These are phyloP conservation scores for Suillus americanus DNA, from an alignment of 768 basidiomycete genomes.

Conservation along the genomic window DNA sequence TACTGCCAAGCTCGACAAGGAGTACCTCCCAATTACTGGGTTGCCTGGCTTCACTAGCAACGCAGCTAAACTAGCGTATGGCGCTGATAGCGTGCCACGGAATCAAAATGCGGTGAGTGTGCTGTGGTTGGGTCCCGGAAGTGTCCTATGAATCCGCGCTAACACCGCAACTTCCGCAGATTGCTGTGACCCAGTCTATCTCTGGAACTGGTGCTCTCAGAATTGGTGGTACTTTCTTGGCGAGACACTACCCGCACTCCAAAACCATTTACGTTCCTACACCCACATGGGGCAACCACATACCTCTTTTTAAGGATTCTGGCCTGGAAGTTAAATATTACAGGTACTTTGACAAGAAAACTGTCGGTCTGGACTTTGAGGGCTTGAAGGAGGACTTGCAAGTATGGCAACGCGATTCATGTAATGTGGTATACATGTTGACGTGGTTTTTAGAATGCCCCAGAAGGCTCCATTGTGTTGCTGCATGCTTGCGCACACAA, in stretches of 20 bases:
- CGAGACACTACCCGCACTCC: constrained; percentile 82
- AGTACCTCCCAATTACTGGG: constrained; percentile 96
- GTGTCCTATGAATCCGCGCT: constrained; percentile 2
- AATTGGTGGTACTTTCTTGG: constrained; percentile 91
- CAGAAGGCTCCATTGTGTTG: constrained; percentile 81
- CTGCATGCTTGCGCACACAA: constrained; percentile 99
- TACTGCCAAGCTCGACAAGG: constrained; percentile 77
- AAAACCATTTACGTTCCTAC: constrained; percentile 89
- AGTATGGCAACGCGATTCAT: constrained; percentile 43
- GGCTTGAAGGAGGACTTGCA: constrained; percentile 86
- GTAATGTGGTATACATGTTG: constrained; percentile 9
- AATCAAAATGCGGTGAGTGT: constrained; percentile 67
- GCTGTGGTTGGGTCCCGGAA: background rate
- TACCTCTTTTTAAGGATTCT: constrained; percentile 89
- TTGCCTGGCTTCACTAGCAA: constrained; percentile 81
- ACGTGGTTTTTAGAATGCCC: constrained; percentile 48
- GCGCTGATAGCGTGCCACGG: constrained; percentile 72
- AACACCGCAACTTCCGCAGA: constrained; percentile 40
- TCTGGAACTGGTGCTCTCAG: constrained; percentile 98
- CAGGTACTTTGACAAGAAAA: constrained; percentile 91
- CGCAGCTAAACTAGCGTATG: constrained; percentile 90
- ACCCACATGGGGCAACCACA: constrained; percentile 98
- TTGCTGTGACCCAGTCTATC: constrained; percentile 89
- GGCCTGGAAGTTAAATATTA: constrained; percentile 92
- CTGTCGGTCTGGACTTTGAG: constrained; percentile 88